phyloP scores from a whole-genome alignment of 352 stramenopile species.

The Pythium myriotylum region DNA sequence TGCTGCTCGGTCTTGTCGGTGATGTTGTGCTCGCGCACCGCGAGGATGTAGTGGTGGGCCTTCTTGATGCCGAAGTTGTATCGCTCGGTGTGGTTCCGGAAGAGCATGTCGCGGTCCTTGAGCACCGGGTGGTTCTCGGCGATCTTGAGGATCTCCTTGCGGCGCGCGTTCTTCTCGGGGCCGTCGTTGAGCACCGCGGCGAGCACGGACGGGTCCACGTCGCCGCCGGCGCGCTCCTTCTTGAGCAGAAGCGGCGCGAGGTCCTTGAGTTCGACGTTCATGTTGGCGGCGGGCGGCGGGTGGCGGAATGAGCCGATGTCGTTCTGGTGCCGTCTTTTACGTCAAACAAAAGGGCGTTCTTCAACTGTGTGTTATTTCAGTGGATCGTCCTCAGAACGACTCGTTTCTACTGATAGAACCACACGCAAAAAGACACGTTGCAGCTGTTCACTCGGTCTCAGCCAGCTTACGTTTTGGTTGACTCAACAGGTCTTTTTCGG shows the following conservation, averaged over 20 bases:
- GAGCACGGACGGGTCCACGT: constrained; percentile 40
- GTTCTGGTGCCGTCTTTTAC: constrained; percentile 17
- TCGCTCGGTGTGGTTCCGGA: constrained; percentile 43
- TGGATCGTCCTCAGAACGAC: background rate
- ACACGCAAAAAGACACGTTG: no score
- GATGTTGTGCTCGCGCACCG: constrained; percentile 34
- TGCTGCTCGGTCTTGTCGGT: constrained; percentile 33
- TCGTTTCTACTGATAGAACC: constrained; percentile 10
- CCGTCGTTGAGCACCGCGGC: constrained; percentile 39
- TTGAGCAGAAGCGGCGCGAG: constrained; percentile 59
- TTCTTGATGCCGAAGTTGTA: constrained; percentile 42
- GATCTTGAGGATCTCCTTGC: constrained; percentile 46
- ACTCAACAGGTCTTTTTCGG: constrained; percentile 14
- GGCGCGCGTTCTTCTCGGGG: constrained; percentile 37
- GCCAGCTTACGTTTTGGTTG: constrained; percentile 16
- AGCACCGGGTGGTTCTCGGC: constrained; percentile 40
- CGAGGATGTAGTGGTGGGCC: constrained; percentile 33
- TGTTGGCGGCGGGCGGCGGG: background rate
- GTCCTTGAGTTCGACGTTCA: constrained; percentile 58
- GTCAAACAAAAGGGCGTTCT: constrained; percentile 13
- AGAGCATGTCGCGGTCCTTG: constrained; percentile 35
- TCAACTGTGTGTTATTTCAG: constrained; percentile 2
- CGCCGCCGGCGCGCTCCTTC: constrained; percentile 51
- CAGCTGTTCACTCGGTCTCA: constrained; percentile 8
- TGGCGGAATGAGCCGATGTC: no score